These are phyloP conservation scores for Beauveria pseudobassiana DNA, from an alignment of 2,329 filamentous ascomycete species.

Conservation along the genomic window DNA sequence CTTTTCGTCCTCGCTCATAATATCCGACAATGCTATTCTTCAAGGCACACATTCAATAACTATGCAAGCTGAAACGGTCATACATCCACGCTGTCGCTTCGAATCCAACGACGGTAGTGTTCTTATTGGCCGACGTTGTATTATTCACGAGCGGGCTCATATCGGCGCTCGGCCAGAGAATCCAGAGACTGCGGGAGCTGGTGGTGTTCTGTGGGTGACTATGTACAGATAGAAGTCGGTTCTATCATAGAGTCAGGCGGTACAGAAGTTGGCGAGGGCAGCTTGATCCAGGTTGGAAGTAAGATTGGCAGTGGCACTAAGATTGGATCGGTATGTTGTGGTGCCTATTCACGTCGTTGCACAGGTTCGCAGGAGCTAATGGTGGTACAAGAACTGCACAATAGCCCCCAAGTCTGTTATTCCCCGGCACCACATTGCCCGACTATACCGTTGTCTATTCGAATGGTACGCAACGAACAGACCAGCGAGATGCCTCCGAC, in stretches of 20 bases:
- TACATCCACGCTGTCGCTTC: constrained; percentile 81
- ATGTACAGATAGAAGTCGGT: constrained; percentile 54
- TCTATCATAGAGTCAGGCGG: constrained; percentile 55
- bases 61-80: constrained; percentile 66
- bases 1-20: constrained; percentile 52
- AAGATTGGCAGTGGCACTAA: constrained; percentile 52
- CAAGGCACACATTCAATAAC: constrained; percentile 71
- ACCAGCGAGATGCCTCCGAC: constrained; percentile 54
- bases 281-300: constrained; percentile 50
- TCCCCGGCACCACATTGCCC: constrained; percentile 48
- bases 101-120: constrained; percentile 74
- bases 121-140: constrained; percentile 71
- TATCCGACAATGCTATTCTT: constrained; percentile 55
- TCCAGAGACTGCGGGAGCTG: constrained; percentile 19
- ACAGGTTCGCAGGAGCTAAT: constrained; percentile 17
- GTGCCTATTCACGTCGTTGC: constrained; percentile 16
- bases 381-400: constrained; percentile 52
- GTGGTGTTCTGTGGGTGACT: constrained; percentile 54
- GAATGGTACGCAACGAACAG: constrained; percentile 48
- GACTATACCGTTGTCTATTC: constrained; percentile 67
- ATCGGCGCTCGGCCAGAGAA: constrained; percentile 39
- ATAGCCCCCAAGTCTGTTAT: constrained; percentile 58
- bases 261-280: constrained; percentile 54
- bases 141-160: constrained; percentile 64
- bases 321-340: constrained; percentile 50